Evolutionary conservation across 805 yeast genomes (phyloP), one percentile per base, ranked within the genome.

Genomic region (Metschnikowia continentalis): DNA sequence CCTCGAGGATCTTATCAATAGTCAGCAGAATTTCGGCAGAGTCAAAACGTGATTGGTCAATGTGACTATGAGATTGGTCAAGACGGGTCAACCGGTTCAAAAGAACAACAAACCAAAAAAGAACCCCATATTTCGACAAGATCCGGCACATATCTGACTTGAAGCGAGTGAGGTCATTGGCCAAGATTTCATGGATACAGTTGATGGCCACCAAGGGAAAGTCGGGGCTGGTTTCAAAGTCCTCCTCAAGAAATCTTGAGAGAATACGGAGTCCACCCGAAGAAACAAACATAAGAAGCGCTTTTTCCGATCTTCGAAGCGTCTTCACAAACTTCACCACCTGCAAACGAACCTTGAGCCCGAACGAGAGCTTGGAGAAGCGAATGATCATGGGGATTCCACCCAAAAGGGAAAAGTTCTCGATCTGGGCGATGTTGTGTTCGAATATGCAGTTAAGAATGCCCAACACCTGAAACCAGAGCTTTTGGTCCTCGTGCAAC

Each of bases 231-330:
- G 63, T 39, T 39, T 70, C 75, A 47, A 70, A 69, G 52, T 77
- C 80, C 48, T 74, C 80, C 49, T 76, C 80, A 3, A 77, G 67
- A 53, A 78, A 74, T 36, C 74, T 72, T 0, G 76, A 60, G 32
- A 78, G 61, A 3, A 77, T 70, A 32, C 71, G 62, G 19, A 79
- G 61, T 0, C 80, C 79, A 3, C 82, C 82, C 47, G 74, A 65
- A 3, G 78, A 71, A 4, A 77, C 67, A 52, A 77, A 74, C 68
- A 70, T 65, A 3, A 70, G 61, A 11, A 76, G 53, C 1, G 76
- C 71, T 22, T 54, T 57, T 14, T 68, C 70, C 8, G 76, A 71
- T n/a, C 59, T 55, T 22, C 62, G 55, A 22, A 75, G 65, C 15
- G 61, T 58, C 33, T 65, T 56, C 10, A 74, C 62, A 48, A 74